Percentiles rank a stretch among this genome's conserved stretches.
Evolutionary conservation across 2,329 filamentous ascomycete species (phyloP).

Genomic region (Zarea fungicola): DNA sequence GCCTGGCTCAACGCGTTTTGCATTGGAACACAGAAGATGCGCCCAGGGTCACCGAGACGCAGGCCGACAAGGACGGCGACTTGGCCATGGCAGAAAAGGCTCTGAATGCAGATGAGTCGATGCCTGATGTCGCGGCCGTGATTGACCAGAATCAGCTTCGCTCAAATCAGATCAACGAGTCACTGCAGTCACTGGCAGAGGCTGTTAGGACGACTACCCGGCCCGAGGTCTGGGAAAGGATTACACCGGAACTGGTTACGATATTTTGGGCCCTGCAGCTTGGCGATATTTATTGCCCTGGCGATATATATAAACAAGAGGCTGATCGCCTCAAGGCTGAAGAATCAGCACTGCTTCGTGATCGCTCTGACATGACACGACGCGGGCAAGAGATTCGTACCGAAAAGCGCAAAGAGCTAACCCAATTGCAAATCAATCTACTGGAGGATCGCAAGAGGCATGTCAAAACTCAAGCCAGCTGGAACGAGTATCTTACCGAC

Average conservation of each 20-base stretch:
- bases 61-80: constrained; percentile 53
- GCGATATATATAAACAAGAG: constrained; percentile 72
- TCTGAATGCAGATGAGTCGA: constrained; percentile 22
- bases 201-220: constrained; percentile 59
- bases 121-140: constrained; percentile 21
- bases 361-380: constrained; percentile 68
- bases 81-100: constrained; percentile 40
- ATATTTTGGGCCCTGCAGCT: constrained; percentile 90
- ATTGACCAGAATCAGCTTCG: constrained; percentile 24
- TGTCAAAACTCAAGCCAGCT: constrained; percentile 60
- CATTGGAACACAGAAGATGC: constrained; percentile 35
- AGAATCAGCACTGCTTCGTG: constrained; percentile 60
- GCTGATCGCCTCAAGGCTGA: constrained; percentile 63
- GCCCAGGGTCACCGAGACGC: constrained; percentile 23
- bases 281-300: constrained; percentile 73
- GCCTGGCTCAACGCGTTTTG: constrained; percentile 62
- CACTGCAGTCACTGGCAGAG: constrained; percentile 66
- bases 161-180: constrained; percentile 24
- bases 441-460: constrained; percentile 69
- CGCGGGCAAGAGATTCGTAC: constrained; percentile 58
- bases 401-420: constrained; percentile 62
- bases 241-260: constrained; percentile 78
- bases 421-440: constrained; percentile 63
- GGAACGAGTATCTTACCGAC: constrained; percentile 63
- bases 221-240: constrained; percentile 58